Evolutionary conservation across 768 basidiomycete species (phyloP), one percentile per base, ranked within the genome.

Genomic region (Russula compacta): DNA sequence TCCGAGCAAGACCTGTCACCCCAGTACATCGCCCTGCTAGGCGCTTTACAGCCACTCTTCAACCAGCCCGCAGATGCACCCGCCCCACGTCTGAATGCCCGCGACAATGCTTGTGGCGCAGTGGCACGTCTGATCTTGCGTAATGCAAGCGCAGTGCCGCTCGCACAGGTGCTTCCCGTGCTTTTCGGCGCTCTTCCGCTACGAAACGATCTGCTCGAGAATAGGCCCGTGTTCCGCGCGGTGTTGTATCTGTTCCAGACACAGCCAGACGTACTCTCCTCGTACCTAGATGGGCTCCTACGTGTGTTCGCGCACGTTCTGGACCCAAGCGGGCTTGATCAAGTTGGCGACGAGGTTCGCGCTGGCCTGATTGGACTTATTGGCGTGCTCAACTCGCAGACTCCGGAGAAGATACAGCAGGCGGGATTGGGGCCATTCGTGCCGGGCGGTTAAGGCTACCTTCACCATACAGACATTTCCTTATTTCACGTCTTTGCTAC

Each of bases 41-140:
- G 75, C 39, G 85, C 85, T 1, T 83, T 98, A 49, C 88, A 83
- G 32, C 89, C 90, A 14, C 78, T 95, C 57, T 98, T 99, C 73
- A 72, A 78, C 47, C 78, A 88, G 39, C 67, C 82, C 8, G 73
- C 83, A 0, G 82, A 86, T 60, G 77, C 89, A 6, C 77, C 85
- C n/a, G 69, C 82, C 6, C 75, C 89, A 7, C 78, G 77, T 47
- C 73, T 92, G 63, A 95, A 94, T 71, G 94, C 94, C 19, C 87
- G 87, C 64, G 97, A 99, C 74, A 99, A 99, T 72, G 97, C 97
- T n/a, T 83, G 87, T 8, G 97, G 97, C 47, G 91, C 94, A 29
- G 89, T 98, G 55, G 84, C 85, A 5, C 86, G 97, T 15, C 80
- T 98, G 71, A 87, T 98, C 69, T 71, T 84, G 68, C 87, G 87